phyloP scores from a whole-genome alignment of 176 grass and related monocot genomes.

The Zoysia pacifica region DNA sequence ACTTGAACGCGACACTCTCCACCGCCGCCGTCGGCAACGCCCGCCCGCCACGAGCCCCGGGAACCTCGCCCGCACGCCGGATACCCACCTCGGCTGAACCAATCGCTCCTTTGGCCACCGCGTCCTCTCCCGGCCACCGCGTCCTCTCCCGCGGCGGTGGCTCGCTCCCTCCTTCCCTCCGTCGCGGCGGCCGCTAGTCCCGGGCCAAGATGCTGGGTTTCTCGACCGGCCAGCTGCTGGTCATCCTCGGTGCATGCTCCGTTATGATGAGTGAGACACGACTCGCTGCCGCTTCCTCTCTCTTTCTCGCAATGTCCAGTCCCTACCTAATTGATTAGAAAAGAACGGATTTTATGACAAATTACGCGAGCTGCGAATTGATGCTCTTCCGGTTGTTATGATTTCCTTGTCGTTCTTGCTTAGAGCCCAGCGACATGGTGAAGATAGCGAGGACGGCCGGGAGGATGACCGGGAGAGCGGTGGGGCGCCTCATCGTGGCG shows the following conservation, averaged over 20 bases:
- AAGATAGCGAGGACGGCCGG: slow-evolving; percentile 73
- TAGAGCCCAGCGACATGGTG: slow-evolving; percentile 80
- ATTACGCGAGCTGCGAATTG: background rate
- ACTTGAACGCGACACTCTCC: background rate
- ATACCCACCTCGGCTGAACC: background rate
- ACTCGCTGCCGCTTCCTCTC: background rate
- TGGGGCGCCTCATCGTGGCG: slow-evolving; percentile 66
- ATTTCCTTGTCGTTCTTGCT: slow-evolving; percentile 2
- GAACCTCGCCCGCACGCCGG: background rate
- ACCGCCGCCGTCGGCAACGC: background rate
- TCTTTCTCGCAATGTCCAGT: background rate
- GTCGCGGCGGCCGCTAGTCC: background rate
- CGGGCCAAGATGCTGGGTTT: slow-evolving; percentile 41
- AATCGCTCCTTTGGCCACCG: background rate
- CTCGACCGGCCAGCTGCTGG: slow-evolving; percentile 49
- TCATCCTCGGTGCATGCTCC: slow-evolving; percentile 56
- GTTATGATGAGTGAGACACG: slow-evolving; percentile 49
- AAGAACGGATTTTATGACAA: background rate
- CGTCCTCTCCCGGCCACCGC: background rate
- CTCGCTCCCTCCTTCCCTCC: background rate
- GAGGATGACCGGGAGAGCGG: slow-evolving; percentile 64
- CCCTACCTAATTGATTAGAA: background rate
- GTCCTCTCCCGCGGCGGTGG: background rate
- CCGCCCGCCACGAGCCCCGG: background rate
- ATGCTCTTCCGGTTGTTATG: background rate